These are phyloP conservation scores for Cordyceps tenuipes DNA, from an alignment of 2,329 filamentous ascomycete species.

Conservation along the genomic window DNA sequence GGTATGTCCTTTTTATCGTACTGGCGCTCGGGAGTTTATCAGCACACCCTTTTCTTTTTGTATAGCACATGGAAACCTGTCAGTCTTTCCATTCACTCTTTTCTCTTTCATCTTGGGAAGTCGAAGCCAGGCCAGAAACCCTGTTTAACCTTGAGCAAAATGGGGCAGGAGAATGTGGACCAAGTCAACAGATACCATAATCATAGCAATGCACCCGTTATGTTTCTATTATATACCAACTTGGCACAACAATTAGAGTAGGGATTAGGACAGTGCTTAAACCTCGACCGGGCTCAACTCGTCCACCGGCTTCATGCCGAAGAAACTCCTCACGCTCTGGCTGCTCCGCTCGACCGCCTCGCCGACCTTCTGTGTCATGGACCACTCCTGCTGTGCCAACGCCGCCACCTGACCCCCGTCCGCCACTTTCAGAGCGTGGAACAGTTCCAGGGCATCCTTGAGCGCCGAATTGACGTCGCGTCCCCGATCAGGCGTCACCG, in stretches of 20 bases:
- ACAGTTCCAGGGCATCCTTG: slow-evolving; percentile 10
- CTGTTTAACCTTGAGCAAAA: neutral
- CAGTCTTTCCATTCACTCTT: neutral
- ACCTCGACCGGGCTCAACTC: neutral
- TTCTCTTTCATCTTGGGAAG: neutral
- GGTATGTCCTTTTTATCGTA: neutral
- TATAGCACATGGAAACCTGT: slow-evolving; percentile 4
- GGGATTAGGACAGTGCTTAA: neutral
- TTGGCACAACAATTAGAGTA: no score
- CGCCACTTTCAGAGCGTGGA: neutral
- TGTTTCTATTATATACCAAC: neutral
- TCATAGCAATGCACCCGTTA: slow-evolving; percentile 9
- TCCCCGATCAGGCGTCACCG: slow-evolving; percentile 14
- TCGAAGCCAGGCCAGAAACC: neutral
- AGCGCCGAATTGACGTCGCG: slow-evolving; percentile 12
- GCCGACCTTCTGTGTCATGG: neutral
- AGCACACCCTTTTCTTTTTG: neutral
- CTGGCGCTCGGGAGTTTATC: slow-evolving; percentile 3
- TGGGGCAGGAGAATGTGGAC: neutral
- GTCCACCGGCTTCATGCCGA: slow-evolving; percentile 6
- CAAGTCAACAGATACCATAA: neutral
- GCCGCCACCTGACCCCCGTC: neutral
- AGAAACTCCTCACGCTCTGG: slow-evolving; percentile 1
- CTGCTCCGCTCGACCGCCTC: neutral
- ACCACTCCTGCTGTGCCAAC: slow-evolving; percentile 2